Percentiles rank a stretch among this genome's conserved stretches.
phyloP scores from a whole-genome alignment of 2,329 filamentous ascomycete species.

The Sporothrix curviconia region DNA sequence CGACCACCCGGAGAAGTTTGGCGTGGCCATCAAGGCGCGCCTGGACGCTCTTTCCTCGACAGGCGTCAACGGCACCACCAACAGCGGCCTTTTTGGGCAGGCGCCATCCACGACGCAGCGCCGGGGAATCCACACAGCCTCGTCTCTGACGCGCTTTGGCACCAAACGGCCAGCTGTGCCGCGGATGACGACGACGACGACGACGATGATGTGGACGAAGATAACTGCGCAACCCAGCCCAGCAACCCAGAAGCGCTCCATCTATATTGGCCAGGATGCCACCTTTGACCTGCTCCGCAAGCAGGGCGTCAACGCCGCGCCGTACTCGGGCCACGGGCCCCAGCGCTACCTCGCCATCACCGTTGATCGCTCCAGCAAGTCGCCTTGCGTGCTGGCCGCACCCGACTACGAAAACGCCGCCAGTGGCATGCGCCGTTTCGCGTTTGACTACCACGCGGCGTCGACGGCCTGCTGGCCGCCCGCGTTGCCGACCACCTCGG shows the following conservation, averaged over 20 bases:
- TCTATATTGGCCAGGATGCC: constrained; percentile 50
- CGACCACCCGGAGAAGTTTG: constrained; percentile 70
- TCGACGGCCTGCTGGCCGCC: constrained; percentile 35
- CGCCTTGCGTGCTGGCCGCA: constrained; percentile 58
- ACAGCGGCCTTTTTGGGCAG: constrained; percentile 21
- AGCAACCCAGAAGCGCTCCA: constrained; percentile 39
- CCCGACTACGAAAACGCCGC: constrained; percentile 24
- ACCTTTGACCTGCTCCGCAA: constrained; percentile 50
- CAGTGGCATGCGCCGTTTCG: constrained; percentile 39
- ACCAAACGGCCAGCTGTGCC: constrained; percentile 14
- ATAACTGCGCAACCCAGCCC: no score
- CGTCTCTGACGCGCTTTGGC: constrained; percentile 9
- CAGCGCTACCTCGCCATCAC: constrained; percentile 55
- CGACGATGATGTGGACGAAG: no score
- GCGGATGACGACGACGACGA: no score
- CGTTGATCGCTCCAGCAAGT: constrained; percentile 55
- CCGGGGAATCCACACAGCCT: constrained; percentile 44
- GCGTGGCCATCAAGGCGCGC: constrained; percentile 57
- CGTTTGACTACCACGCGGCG: constrained; percentile 52
- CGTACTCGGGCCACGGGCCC: constrained; percentile 29
- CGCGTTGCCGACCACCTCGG: constrained; percentile 45
- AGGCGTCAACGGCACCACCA: constrained; percentile 8
- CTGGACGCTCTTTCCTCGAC: constrained; percentile 30
- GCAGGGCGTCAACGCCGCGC: constrained; percentile 38
- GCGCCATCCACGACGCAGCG: constrained; percentile 25